Base-by-base conservation (phyloP, 352 stramenopile species). In the Saprolegnia diclina region DNA sequence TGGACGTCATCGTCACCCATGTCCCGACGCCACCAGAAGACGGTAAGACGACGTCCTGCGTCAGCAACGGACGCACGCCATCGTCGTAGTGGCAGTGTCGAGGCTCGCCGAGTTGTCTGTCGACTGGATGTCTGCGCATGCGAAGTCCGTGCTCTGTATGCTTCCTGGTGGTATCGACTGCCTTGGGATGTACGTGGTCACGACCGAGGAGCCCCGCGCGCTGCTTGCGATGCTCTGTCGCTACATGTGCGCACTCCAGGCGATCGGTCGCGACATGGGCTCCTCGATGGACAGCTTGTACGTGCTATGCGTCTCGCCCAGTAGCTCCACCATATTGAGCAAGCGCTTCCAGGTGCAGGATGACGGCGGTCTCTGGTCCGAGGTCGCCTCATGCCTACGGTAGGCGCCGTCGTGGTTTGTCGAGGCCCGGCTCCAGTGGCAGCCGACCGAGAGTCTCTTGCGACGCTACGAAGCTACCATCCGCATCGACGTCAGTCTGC, bases 131-230 rank as follows among this genome's bases (percentile, higher is more conserved):
- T 26, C 38, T 14, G 18, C 29, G 16, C 63, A 69, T 61, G 63
- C 63, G 0, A 61, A 57, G 29, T 32, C 62, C 46, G 45, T 69
- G n/a, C 32, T 69, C 21, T 44, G 38, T 3, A 54, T 37, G 42
- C 53, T 69, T 9, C 63, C 63, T 46, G 50, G 38, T 14, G 63
- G 63, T 14, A 63, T 69, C 50, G 53, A 69, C 42, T 69, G 63
- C 35, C 9, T 69, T 7, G 63, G 63, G 21, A 4, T 69, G 26
- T 69, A 69, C n/a, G 45, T 69, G 19, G 63, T 53, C 29, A n/a
- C 32, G 6, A 14, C 21, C 19, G 57, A 66, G 16, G 32, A 29
- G 7, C 24, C 56, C 18, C 21, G 5, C 11, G 19, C 22, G 32
- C 4, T 40, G 5, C 19, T 24, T 3, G 1, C 42, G 21, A 35